Evolutionary conservation across 768 basidiomycete species (phyloP).

Genomic region (Chlorophyllum brunneum): DNA sequence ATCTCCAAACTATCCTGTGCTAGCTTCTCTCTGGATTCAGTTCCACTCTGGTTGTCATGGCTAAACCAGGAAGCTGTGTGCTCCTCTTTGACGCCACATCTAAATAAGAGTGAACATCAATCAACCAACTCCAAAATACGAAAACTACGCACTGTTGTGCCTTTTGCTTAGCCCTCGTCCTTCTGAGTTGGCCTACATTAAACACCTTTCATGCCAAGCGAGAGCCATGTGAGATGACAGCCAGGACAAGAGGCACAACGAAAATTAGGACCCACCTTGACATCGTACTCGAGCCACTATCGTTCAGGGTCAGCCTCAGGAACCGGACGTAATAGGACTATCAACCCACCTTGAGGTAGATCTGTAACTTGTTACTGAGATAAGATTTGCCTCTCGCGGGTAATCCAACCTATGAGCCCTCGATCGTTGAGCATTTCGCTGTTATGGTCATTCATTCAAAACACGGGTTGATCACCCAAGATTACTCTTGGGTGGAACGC

Average conservation of each 20-base stretch:
- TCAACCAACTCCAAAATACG: background rate
- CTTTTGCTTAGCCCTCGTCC: slow-evolving; percentile 78
- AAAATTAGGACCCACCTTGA: slow-evolving; percentile 53
- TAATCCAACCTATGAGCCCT: slow-evolving; percentile 77
- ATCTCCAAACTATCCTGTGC: slow-evolving; percentile 92
- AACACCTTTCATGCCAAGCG: slow-evolving; percentile 63
- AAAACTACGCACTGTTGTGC: slow-evolving; percentile 57
- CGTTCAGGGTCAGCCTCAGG: slow-evolving; percentile 9
- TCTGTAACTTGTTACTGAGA: slow-evolving; percentile 95
- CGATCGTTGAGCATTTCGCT: no score
- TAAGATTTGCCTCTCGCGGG: slow-evolving; percentile 99
- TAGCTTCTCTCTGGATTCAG: slow-evolving; percentile 70
- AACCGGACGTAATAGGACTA: background rate
- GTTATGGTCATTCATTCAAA: no score
- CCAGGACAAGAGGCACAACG: background rate
- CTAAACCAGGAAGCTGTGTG: slow-evolving; percentile 91
- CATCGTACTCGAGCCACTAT: slow-evolving; percentile 98
- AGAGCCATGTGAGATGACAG: background rate
- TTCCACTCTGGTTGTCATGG: slow-evolving; percentile 78
- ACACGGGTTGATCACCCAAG: background rate
- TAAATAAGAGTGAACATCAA: slow-evolving; percentile 20
- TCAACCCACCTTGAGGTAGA: slow-evolving; percentile 79
- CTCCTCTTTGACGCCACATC: slow-evolving; percentile 83
- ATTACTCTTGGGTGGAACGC: no score
- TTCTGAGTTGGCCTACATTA: slow-evolving; percentile 93